Evolutionary conservation across 805 yeast genomes (phyloP), one percentile per base, ranked within the genome.

Genomic region (Torulaspora microellipsoides): DNA sequence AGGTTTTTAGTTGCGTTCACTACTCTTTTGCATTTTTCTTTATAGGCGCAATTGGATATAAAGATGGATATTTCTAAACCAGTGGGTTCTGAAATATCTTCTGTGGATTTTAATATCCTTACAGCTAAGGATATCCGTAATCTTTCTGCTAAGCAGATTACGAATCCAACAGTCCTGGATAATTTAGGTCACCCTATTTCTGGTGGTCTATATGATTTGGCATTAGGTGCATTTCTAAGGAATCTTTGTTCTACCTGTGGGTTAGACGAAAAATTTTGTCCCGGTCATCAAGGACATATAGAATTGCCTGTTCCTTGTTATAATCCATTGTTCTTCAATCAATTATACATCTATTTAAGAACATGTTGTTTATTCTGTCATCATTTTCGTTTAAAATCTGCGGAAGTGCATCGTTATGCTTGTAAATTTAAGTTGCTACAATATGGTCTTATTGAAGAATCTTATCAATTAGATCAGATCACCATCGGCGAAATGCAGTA

Each of bases 281-380:
- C 97, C 3, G 99, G 99, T 36, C 99, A 93, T 66, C 88, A 89
- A 66, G 99, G 99, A 48, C 99, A 93, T 66, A 89, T 93, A 51
- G 97, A 91, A 64, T 75, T 93, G 51, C 99, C 99, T 5, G 83
- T 89, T 33, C 95, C 98, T 3, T 95, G 87, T 34, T 93, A 88
- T 72, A 91, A 88, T 63, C 98, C 99, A 14, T 69, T 93, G 55
- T 93, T 95, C 60, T 93, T 95, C 78, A 79, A 81, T 60, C 97
- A 91, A 67, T 72, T 93, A 74, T 93, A 83, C 71, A 77, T 86
- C 47, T 80, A 83, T 56, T 72, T 95, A 60, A 76, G 98, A 63
- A 75, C 89, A 35, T 68, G 90, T 14, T 93, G 99, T 75, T 72
- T 93, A 40, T 89, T 80, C 69, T 93, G 99, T 69, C 95, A 87